These are phyloP conservation scores for Nigrospora sphaerica DNA, from an alignment of 2,329 filamentous ascomycete species.

Conservation along the genomic window DNA sequence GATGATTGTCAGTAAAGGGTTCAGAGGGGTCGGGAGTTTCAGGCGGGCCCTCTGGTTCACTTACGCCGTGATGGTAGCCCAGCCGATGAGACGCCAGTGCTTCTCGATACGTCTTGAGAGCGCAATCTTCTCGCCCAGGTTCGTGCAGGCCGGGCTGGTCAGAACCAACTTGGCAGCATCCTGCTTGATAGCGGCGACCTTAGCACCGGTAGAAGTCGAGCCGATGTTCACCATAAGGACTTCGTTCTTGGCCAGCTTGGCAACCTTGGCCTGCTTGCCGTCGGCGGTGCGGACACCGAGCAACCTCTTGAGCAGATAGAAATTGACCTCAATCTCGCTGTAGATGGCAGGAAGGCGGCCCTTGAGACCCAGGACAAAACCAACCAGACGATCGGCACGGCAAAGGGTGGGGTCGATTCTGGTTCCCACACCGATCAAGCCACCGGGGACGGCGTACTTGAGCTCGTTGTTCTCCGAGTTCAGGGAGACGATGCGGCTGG, in stretches of 20 bases:
- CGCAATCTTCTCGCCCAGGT: slow-evolving; percentile 96
- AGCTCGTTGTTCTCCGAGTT: slow-evolving; percentile 98
- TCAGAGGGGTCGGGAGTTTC: background rate
- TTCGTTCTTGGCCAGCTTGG: slow-evolving; percentile 96
- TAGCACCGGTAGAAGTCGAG: slow-evolving; percentile 92
- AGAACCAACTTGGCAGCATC: slow-evolving; percentile 93
- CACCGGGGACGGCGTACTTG: slow-evolving; percentile 96
- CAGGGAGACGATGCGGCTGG: slow-evolving; percentile 87
- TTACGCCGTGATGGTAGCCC: slow-evolving; percentile 72
- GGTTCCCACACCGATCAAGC: slow-evolving; percentile 96
- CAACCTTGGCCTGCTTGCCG: slow-evolving; percentile 98
- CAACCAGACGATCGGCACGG: slow-evolving; percentile 96
- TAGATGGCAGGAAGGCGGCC: slow-evolving; percentile 94
- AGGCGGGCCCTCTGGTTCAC: slow-evolving; percentile 17
- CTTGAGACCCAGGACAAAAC: slow-evolving; percentile 93
- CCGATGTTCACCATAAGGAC: slow-evolving; percentile 99
- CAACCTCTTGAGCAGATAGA: slow-evolving; percentile 90
- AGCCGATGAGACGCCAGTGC: slow-evolving; percentile 94
- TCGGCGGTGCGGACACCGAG: slow-evolving; percentile 97
- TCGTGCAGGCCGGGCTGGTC: slow-evolving; percentile 91
- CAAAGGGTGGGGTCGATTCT: slow-evolving; percentile 96
- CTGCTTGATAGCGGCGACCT: slow-evolving; percentile 94
- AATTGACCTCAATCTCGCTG: slow-evolving; percentile 98
- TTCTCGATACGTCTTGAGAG: slow-evolving; percentile 96
- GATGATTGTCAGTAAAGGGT: slow-evolving; percentile 12